Conservation (phyloP, 2,329 filamentous ascomycete genomes). For the Cladosporium austrohemisphaericum region DNA sequence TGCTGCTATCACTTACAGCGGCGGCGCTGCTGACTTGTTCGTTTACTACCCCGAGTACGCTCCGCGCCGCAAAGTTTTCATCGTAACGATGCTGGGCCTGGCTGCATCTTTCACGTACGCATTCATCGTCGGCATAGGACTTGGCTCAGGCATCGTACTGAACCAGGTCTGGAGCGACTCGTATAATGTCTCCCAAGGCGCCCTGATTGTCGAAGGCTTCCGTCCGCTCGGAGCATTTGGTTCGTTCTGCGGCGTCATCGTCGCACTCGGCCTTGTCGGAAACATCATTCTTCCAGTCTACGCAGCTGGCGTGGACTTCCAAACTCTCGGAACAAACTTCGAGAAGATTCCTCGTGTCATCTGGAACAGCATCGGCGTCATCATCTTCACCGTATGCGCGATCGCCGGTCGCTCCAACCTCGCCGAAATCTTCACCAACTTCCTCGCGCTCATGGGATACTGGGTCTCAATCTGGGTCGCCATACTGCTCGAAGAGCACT, state of each 20-base stretch:
- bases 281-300: slow-evolving; percentile 66
- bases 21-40: slow-evolving; percentile 63
- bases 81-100: slow-evolving; percentile 55
- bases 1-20: slow-evolving; percentile 60
- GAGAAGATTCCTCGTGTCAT: slow-evolving; percentile 58
- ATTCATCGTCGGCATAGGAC: slow-evolving; percentile 59
- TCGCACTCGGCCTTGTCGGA: slow-evolving; percentile 61
- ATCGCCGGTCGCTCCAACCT: slow-evolving; percentile 59
- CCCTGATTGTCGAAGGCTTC: slow-evolving; percentile 62
- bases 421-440: slow-evolving; percentile 64
- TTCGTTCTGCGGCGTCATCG: slow-evolving; percentile 62
- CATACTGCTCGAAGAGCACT: slow-evolving; percentile 59
- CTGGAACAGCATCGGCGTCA: slow-evolving; percentile 60
- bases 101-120: slow-evolving; percentile 58
- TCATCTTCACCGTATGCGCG: slow-evolving; percentile 63
- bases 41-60: slow-evolving; percentile 60
- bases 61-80: slow-evolving; percentile 52
- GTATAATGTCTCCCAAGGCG: slow-evolving; percentile 58
- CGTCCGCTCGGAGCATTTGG: slow-evolving; percentile 59
- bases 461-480: slow-evolving; percentile 65
- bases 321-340: slow-evolving; percentile 59
- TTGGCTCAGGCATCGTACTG: slow-evolving; percentile 54
- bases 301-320: slow-evolving; percentile 63
- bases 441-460: slow-evolving; percentile 67
- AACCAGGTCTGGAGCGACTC: slow-evolving; percentile 55